Base-by-base conservation (phyloP, 2,329 filamentous ascomycete genomes). In the Aureobasidium sp. region DNA sequence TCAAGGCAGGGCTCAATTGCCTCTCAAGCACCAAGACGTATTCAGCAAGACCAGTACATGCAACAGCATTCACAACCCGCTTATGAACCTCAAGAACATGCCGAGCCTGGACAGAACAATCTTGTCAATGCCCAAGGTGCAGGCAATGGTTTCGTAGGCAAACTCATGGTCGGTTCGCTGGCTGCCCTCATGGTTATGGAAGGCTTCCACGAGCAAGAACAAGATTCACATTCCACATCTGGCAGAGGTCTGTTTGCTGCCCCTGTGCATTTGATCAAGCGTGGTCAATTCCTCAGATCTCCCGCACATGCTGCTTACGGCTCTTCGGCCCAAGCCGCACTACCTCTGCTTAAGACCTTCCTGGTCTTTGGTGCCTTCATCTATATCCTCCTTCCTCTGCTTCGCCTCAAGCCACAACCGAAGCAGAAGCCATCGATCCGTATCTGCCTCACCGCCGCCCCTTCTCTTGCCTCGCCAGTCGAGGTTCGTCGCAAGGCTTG, bases 181-280 rank as follows among this genome's bases (percentile, higher is more conserved):
- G 93, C 92, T 27, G 92, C 91, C 15, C 79, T 97, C 20, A 96
- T 97, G 92, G 82, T 97, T 37, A 77, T 96, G 67, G 92, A 97
- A 75, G 91, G 90, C 1, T 80, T 92, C 61, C 83, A 88, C 71
- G 77, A 86, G 67, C 72, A 75, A 41, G 84, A 91, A 74, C 75
- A 84, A 71, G 83, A 84, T 51, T 86, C 71, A 61, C 71, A 75
- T 52, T 71, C 74, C 43, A 69, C 76, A 15, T 72, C 71, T 34
- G 74, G 71, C 37, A 72, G 73, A 43, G 76, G 76, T 20, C 70
- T 81, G 6, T 76, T 76, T 61, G 75, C 77, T 29, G 64, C 78
- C 3, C 79, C 79, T 5, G 65, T 76, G 63, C 62, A 67, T 36
- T 64, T 76, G 6, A 65, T 75, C 65, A 70, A 66, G 61, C 71